Evolutionary conservation across 345 rosid genomes (phyloP).

Genomic region (Lepidium aucheri): DNA sequence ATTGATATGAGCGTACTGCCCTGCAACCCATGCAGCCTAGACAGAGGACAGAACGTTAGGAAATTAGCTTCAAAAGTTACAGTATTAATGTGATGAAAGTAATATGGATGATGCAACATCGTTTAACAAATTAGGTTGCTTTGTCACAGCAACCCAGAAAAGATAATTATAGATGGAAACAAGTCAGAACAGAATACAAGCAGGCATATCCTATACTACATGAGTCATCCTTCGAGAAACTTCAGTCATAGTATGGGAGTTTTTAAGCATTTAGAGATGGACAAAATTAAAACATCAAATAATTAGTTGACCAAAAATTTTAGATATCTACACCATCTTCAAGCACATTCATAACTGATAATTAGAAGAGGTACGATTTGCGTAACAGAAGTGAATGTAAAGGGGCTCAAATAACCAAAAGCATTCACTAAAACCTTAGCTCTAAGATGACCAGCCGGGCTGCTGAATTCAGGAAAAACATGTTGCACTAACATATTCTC

Average conservation of each 20-base stretch:
- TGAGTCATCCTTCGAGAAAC: neutral
- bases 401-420: conserved; percentile 5
- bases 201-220: conserved; percentile 6
- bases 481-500: conserved; percentile 95
- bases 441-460: conserved; percentile 94
- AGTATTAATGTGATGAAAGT: neutral
- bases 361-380: neutral
- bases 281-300: neutral
- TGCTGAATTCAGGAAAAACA: conserved; percentile 92
- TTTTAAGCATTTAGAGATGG: neutral
- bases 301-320: neutral
- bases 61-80: neutral
- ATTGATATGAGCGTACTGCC: conserved; percentile 84
- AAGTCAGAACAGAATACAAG: neutral
- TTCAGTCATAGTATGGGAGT: neutral
- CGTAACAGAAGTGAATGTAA: neutral
- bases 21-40: conserved; percentile 99
- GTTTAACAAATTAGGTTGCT: neutral
- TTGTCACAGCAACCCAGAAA: neutral
- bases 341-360: neutral
- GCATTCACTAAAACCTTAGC: conserved; percentile 61
- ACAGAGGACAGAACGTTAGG: conserved; percentile 8
- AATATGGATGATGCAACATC: conserved; percentile 10
- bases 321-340: neutral
- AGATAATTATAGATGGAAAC: neutral